Evolutionary conservation across 208 protist species (phyloP), one percentile per base, ranked within the genome.

Genomic region (Zelonia costaricensis): DNA sequence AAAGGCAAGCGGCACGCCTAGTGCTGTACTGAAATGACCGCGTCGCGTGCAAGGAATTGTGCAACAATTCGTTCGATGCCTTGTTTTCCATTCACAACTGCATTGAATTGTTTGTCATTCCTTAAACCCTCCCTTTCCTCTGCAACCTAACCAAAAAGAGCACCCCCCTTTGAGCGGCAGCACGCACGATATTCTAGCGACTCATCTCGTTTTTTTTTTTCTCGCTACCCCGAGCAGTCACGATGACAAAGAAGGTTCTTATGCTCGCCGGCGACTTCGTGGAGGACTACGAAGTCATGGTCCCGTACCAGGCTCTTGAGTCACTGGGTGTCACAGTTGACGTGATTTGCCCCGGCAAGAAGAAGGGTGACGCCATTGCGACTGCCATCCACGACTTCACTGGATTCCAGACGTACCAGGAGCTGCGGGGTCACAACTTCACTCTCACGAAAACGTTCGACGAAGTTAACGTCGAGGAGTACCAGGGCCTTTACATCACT

Each of bases 261-360:
- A 69, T 78, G 51, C 53, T 80, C 25, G 78, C 65, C 12, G 68
- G 62, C 20, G 74, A 80, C 45, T 84, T 77, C 13, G 69, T 74
- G 20, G 69, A 78, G 53, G 73, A 73, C 44, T 75, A 74, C 45
- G 73, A 80, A 49, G 57, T 77, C 18, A 76, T 84, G 69, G 65
- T 72, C 10, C 73, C 62, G 18, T 84, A 60, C 45, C 62, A 73
- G 39, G 69, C 73, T 0, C 20, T 84, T 7, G 69, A 68, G 22
- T 63, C 57, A 22, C 22, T 84, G 3, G 65, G 66, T 12, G 54
- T 74, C 27, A 27, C 16, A 7, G 64, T 80, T 0, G 62, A 80
- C 45, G 73, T 75, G 3, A 47, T 84, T 0, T 77, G 69, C 48
- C 69, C 69, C 13, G 62, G 31, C 2, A 73, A 75, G 33, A 71